A percentile compares a stretch with the other conserved stretches of the same genome.
phyloP scores from a whole-genome alignment of 176 grass and related monocot species.

The Bromus sterilis region DNA sequence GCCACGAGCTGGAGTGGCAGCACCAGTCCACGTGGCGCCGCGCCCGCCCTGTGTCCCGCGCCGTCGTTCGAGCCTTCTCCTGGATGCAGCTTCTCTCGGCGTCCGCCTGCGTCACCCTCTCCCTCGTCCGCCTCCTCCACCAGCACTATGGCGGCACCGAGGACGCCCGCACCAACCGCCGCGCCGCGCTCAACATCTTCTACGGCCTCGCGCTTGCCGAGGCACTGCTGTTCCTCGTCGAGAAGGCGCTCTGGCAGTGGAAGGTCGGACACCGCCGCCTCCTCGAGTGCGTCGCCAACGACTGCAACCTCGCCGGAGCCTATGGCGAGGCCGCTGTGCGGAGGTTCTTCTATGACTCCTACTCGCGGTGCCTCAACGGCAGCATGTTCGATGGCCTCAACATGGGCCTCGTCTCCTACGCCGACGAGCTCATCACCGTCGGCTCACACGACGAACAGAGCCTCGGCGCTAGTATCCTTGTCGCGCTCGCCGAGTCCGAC shows the following conservation, averaged over 20 bases:
- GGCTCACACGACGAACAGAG: conserved; percentile 40
- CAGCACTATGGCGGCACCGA: conserved; percentile 38
- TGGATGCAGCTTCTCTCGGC: conserved; percentile 60
- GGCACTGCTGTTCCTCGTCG: conserved; percentile 50
- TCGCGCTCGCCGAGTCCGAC: conserved; percentile 21
- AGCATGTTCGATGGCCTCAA: conserved; percentile 49
- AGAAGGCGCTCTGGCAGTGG: conserved; percentile 65
- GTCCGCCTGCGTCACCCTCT: conserved; percentile 39
- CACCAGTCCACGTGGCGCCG: conserved; percentile 45
- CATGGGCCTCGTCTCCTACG: conserved; percentile 49
- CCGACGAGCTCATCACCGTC: conserved; percentile 39
- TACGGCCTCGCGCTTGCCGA: conserved; percentile 50
- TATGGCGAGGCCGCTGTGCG: conserved; percentile 26
- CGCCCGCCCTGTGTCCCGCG: conserved; percentile 20
- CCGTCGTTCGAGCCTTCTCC: conserved; percentile 33
- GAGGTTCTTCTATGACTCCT: conserved; percentile 58
- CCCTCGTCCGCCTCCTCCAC: conserved; percentile 34
- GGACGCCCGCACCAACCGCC: conserved; percentile 27
- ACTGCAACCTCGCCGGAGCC: conserved; percentile 28
- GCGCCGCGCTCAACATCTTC: conserved; percentile 48
- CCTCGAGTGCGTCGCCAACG: conserved; percentile 34
- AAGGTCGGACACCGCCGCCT: conserved; percentile 26
- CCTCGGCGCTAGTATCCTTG: conserved; percentile 42
- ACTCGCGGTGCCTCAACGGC: conserved; percentile 41
- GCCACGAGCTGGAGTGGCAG: conserved; percentile 80